These are phyloP conservation scores for Gaeumannomyces sp. DNA, from an alignment of 2,329 filamentous ascomycete genomes.

Conservation along the genomic window DNA sequence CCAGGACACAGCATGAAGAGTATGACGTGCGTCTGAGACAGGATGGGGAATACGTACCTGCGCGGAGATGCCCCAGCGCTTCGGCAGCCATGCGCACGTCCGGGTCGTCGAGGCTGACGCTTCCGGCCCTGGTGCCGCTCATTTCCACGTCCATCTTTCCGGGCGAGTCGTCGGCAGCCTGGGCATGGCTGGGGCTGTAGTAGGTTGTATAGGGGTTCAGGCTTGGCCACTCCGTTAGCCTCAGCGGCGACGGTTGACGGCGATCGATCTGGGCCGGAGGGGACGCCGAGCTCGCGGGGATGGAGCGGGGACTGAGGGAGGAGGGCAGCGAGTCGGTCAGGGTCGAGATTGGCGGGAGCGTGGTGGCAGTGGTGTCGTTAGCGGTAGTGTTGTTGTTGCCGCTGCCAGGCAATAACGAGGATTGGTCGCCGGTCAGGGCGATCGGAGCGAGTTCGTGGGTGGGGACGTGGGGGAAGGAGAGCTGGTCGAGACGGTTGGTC, in stretches of 20 bases:
- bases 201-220: constrained; percentile 44
- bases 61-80: constrained; percentile 66
- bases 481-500: constrained; percentile 25
- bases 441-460: constrained; percentile 39
- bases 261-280: constrained; percentile 19
- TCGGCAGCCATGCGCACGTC: constrained; percentile 67
- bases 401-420: background rate
- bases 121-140: constrained; percentile 38
- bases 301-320: constrained; percentile 17
- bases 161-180: constrained; percentile 39
- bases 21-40: background rate
- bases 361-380: constrained; percentile 21
- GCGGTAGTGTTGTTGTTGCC: background rate
- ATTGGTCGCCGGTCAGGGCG: constrained; percentile 23
- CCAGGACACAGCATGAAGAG: background rate
- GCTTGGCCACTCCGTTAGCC: constrained; percentile 37
- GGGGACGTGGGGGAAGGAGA: constrained; percentile 28
- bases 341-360: constrained; percentile 36
- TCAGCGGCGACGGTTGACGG: constrained; percentile 17
- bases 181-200: constrained; percentile 37
- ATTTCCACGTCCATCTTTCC: constrained; percentile 43
- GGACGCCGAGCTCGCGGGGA: constrained; percentile 16
- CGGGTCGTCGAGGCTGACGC: constrained; percentile 57
- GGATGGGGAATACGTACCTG: constrained; percentile 44
- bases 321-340: constrained; percentile 26